Evolutionary conservation across 2,329 filamentous ascomycete genomes (phyloP).

Genomic region (Fusarium subtropicale): DNA sequence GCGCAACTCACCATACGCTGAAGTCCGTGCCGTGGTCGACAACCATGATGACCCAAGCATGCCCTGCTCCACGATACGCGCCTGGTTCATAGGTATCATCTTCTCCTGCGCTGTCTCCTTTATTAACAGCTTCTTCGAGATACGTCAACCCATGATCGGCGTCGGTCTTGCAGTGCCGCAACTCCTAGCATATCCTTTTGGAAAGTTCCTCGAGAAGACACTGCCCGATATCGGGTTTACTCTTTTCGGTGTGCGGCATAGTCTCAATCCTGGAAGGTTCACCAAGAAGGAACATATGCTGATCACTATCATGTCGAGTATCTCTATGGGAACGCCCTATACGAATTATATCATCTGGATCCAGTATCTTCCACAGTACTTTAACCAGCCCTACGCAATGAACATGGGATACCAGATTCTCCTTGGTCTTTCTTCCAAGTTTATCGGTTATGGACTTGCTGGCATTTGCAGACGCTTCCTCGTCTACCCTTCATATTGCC

Average conservation of each 20-base stretch:
- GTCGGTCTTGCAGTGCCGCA: conserved; percentile 67
- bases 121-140: conserved; percentile 68
- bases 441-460: conserved; percentile 67
- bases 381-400: conserved; percentile 62
- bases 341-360: conserved; percentile 64
- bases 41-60: conserved; percentile 63
- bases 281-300: conserved; percentile 71
- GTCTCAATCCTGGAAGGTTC: conserved; percentile 67
- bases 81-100: conserved; percentile 64
- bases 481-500: conserved; percentile 63
- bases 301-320: conserved; percentile 71
- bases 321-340: conserved; percentile 61
- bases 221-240: conserved; percentile 64
- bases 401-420: conserved; percentile 63
- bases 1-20: conserved; percentile 66
- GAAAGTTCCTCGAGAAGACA: conserved; percentile 61
- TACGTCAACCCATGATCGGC: conserved; percentile 65
- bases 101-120: conserved; percentile 62
- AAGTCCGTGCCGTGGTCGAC: conserved; percentile 65
- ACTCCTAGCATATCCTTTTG: conserved; percentile 66
- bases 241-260: conserved; percentile 59
- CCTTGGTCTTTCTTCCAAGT: conserved; percentile 63
- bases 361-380: conserved; percentile 61
- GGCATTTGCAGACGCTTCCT: conserved; percentile 63
- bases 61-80: conserved; percentile 66